These are phyloP conservation scores for Emmonsiellopsis sp. DNA, from an alignment of 2,329 filamentous ascomycete species.

Conservation along the genomic window DNA sequence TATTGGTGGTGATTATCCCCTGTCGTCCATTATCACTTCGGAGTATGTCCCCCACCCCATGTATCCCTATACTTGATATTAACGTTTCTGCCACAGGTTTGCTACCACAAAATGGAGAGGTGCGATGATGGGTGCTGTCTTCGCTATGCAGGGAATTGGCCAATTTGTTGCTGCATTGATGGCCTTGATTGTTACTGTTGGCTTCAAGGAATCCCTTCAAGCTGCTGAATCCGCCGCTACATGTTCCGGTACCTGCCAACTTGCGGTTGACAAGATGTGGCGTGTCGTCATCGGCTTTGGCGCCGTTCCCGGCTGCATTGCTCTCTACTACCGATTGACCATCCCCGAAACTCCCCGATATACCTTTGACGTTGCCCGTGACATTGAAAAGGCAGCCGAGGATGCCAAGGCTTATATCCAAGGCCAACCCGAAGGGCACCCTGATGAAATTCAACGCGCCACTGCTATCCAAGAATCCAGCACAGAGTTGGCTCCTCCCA, in stretches of 20 bases:
- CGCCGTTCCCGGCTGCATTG: constrained; percentile 68
- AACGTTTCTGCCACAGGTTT: constrained; percentile 41
- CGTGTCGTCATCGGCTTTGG: constrained; percentile 71
- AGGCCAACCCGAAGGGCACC: constrained; percentile 52
- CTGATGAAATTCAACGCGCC: constrained; percentile 59
- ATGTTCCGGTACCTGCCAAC: constrained; percentile 55
- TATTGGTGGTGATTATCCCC: constrained; percentile 73
- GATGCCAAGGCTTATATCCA: constrained; percentile 63
- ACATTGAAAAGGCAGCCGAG: constrained; percentile 62
- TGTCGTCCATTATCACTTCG: constrained; percentile 75
- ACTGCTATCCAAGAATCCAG: constrained; percentile 46
- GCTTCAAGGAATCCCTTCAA: constrained; percentile 57
- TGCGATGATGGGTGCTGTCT: constrained; percentile 79
- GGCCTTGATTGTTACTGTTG: constrained; percentile 63
- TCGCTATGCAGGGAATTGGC: constrained; percentile 79
- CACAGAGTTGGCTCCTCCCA: constrained; percentile 51
- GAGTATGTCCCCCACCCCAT: constrained; percentile 39
- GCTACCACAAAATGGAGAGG: constrained; percentile 77
- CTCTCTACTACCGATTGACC: constrained; percentile 76
- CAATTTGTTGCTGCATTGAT: constrained; percentile 68
- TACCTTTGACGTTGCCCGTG: constrained; percentile 70
- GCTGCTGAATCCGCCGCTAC: constrained; percentile 41
- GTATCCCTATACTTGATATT: neutral
- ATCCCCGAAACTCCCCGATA: constrained; percentile 84
- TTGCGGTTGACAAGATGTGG: constrained; percentile 83